A percentile compares a stretch with the other conserved stretches of the same genome.
Evolutionary conservation across 805 yeast species (phyloP).

Genomic region (Scheffersomyces lignosus): DNA sequence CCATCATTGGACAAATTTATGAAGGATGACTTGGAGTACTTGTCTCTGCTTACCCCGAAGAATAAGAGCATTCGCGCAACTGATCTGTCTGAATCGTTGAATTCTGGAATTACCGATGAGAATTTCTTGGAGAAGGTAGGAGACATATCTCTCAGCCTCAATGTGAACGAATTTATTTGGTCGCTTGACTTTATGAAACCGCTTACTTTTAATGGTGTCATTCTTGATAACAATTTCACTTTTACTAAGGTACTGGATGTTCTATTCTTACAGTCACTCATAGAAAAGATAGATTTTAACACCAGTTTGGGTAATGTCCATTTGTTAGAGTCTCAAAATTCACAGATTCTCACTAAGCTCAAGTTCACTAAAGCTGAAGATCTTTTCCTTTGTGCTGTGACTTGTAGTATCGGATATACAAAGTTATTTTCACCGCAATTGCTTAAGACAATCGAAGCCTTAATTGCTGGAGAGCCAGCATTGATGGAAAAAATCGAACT

Average conservation of each 20-base stretch:
- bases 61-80: too few species aligned
- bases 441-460: conserved; percentile 15
- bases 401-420: conserved; percentile 28
- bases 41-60: not conserved
- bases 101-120: too few species aligned
- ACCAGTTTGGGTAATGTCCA: conserved; percentile 11
- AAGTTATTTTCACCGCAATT: conserved; percentile 28
- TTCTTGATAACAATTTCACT: conserved; percentile 16
- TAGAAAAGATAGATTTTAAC: conserved; percentile 21
- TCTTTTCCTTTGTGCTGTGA: conserved; percentile 11
- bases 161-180: conserved; percentile 20
- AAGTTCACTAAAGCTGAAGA: conserved; percentile 10
- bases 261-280: conserved; percentile 12
- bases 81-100: too few species aligned
- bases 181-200: conserved; percentile 17
- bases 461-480: conserved; percentile 4
- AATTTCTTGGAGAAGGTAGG: conserved; percentile 6
- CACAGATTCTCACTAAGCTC: conserved; percentile 20
- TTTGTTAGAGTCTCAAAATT: conserved; percentile 25
- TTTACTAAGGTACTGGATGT: conserved; percentile 11
- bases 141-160: conserved; percentile 13
- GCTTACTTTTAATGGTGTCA: conserved; percentile 15
- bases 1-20: not conserved
- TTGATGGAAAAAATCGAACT: conserved; percentile 9
- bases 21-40: not conserved